Evolutionary conservation across 148 eudicot genomes (phyloP).

Genomic region (Selenicereus undatus): DNA sequence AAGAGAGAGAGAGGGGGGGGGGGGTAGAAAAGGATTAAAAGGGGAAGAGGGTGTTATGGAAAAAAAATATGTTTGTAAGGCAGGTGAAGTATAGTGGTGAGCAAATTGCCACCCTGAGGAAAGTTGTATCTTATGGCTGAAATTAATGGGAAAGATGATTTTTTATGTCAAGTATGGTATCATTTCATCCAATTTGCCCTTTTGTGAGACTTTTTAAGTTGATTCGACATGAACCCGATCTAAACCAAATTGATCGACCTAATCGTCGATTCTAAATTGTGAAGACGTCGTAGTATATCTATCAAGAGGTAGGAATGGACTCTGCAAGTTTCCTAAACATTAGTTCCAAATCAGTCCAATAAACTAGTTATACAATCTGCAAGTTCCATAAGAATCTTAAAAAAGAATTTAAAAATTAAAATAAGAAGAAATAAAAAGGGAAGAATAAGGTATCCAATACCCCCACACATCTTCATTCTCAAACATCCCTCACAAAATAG

Average conservation of each 20-base stretch:
- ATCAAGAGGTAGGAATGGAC: no score
- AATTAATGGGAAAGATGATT: slow-evolving; percentile 15
- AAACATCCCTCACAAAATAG: background rate
- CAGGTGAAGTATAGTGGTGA: slow-evolving; percentile 13
- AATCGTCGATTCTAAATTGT: no score
- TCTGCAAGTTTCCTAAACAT: background rate
- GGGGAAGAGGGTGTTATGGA: background rate
- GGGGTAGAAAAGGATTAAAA: no score
- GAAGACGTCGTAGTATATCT: background rate
- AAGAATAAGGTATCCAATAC: background rate
- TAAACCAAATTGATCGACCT: no score
- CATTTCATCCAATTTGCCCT: no score
- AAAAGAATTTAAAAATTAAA: background rate
- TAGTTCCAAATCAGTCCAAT: background rate
- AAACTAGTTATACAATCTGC: background rate
- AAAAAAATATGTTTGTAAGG: background rate
- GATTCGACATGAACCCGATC: no score
- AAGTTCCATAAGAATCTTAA: background rate
- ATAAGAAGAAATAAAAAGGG: background rate
- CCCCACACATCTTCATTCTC: slow-evolving; percentile 5
- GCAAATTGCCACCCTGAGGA: slow-evolving; percentile 45
- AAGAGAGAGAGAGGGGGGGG: background rate
- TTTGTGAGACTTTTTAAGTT: no score
- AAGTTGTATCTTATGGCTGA: slow-evolving; percentile 17
- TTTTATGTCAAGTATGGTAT: background rate